Evolutionary conservation across 257 asterid species (phyloP).

Genomic region (Solanum stenotomum): DNA sequence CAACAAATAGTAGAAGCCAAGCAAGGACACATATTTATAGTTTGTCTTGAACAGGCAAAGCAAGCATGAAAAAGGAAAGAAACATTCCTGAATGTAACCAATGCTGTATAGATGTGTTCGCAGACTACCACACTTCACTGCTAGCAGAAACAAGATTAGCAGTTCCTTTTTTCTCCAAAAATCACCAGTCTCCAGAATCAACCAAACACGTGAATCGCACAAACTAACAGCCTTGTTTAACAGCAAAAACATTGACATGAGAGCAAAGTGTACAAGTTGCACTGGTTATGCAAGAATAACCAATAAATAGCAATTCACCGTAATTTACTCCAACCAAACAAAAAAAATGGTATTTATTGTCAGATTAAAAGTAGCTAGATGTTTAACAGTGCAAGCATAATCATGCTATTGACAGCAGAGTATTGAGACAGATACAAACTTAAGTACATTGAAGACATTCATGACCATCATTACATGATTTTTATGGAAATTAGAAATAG

Average conservation of each 20-base stretch:
- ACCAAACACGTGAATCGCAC: background rate
- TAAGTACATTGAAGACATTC: slow-evolving; percentile 13
- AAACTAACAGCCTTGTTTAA: background rate
- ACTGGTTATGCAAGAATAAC: background rate
- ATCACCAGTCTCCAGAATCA: background rate
- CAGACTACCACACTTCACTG: background rate
- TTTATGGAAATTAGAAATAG: slow-evolving; percentile 5
- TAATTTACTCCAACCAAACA: background rate
- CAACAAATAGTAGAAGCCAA: background rate
- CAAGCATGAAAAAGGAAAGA: background rate
- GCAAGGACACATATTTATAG: background rate
- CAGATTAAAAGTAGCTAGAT: background rate
- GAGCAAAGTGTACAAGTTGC: background rate
- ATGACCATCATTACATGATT: slow-evolving; percentile 1
- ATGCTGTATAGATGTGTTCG: background rate
- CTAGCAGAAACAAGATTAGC: too few species aligned
- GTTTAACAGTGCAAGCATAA: background rate
- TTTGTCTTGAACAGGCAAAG: background rate
- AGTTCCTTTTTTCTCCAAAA: background rate
- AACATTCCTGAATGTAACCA: background rate
- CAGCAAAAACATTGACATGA: background rate
- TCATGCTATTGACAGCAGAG: slow-evolving; percentile 5
- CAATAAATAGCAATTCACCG: background rate
- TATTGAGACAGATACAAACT: slow-evolving; percentile 2
- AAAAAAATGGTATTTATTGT: slow-evolving; percentile 13